A percentile compares a stretch with the other conserved stretches of the same genome.
phyloP scores from a whole-genome alignment of 345 rosid genomes.

The Hibiscus trionum region DNA sequence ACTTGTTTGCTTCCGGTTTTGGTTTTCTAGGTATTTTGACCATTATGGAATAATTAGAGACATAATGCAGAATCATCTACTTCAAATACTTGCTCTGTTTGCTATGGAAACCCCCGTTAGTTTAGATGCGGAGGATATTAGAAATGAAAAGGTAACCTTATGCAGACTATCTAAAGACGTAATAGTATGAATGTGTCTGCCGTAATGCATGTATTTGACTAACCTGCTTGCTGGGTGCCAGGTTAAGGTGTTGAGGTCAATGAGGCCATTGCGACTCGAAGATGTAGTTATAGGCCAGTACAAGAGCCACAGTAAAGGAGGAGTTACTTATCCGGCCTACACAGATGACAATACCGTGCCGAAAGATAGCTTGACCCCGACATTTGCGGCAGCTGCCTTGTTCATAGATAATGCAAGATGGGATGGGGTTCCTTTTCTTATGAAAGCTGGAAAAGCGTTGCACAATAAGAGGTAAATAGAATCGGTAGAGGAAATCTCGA shows the following conservation, averaged over 20 bases:
- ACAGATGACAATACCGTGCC: constrained; percentile 90
- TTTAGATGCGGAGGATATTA: constrained; percentile 93
- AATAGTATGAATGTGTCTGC: background rate
- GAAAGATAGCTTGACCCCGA: constrained; percentile 79
- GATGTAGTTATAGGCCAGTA: constrained; percentile 88
- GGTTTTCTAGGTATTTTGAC: constrained; percentile 69
- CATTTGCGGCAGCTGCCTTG: constrained; percentile 97
- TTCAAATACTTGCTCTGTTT: constrained; percentile 93
- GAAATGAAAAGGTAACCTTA: constrained; percentile 76
- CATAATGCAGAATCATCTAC: constrained; percentile 98
- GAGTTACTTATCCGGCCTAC: constrained; percentile 67
- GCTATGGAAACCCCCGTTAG: constrained; percentile 99
- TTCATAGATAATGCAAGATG: constrained; percentile 96
- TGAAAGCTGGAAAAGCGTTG: constrained; percentile 97
- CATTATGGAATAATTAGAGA: constrained; percentile 95
- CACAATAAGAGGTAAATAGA: constrained; percentile 59
- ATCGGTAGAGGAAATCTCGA: background rate
- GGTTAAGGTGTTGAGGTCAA: constrained; percentile 94
- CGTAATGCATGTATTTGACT: background rate
- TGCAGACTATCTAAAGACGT: background rate
- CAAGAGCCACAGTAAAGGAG: constrained; percentile 86
- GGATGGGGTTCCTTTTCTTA: constrained; percentile 96
- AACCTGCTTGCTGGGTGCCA: constrained; percentile 21
- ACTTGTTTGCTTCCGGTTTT: background rate
- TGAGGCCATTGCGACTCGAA: constrained; percentile 75